Evolutionary conservation across 352 stramenopile species (phyloP).

Genomic region (Blastocystis sp.): DNA sequence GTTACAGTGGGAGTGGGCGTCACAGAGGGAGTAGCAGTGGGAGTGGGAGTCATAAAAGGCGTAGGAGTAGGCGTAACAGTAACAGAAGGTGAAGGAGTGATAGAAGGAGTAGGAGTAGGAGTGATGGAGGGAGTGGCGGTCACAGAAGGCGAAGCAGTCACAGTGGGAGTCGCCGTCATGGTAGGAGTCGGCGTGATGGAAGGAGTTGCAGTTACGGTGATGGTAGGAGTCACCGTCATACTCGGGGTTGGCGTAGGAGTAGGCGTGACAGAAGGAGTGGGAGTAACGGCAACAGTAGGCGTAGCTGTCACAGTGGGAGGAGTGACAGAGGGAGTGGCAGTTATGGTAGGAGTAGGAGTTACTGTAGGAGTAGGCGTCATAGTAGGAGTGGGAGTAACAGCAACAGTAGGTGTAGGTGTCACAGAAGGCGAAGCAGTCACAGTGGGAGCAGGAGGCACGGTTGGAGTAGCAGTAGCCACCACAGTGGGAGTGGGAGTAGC

Average conservation of each 20-base stretch:
- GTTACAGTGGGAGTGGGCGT: too few relatives aligned
- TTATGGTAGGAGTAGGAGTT: not conserved
- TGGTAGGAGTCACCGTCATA: too few relatives aligned
- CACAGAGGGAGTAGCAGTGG: too few relatives aligned
- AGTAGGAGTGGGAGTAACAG: not conserved
- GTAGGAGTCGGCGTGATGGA: too few relatives aligned
- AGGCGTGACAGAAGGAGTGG: not conserved
- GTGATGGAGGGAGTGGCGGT: not conserved
- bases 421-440: not conserved
- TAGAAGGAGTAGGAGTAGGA: too few relatives aligned
- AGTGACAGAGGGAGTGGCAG: not conserved
- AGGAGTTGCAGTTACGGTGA: too few relatives aligned
- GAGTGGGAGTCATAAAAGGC: too few relatives aligned
- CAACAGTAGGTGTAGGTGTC: not conserved
- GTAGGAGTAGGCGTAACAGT: not conserved
- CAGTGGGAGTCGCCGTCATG: not conserved
- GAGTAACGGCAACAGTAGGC: too few relatives aligned
- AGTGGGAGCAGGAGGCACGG: slow-evolving; percentile 2
- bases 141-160: not conserved
- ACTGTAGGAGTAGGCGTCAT: not conserved
- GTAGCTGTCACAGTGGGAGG: too few relatives aligned
- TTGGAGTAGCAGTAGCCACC: not conserved
- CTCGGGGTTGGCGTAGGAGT: not conserved
- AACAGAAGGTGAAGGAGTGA: too few relatives aligned
- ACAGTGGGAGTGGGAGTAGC: slow-evolving; percentile 21